These are phyloP conservation scores for Curvularia verruculosa DNA, from an alignment of 2,329 filamentous ascomycete species.

Conservation along the genomic window DNA sequence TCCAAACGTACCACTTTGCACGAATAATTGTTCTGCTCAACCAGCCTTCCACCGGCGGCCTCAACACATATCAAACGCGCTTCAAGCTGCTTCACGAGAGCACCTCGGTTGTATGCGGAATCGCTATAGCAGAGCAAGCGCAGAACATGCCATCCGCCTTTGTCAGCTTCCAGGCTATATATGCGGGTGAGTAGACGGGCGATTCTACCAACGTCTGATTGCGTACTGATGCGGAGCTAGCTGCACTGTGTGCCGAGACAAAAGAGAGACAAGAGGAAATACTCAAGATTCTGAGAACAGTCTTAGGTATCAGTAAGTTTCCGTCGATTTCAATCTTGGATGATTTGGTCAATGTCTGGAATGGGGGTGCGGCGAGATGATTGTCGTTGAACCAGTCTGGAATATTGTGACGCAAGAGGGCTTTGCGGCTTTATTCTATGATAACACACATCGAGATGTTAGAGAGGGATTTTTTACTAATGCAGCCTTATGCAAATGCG, in stretches of 20 bases:
- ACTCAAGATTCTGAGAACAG: conserved; percentile 23
- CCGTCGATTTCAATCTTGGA: conserved; percentile 34
- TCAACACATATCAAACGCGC: conserved; percentile 55
- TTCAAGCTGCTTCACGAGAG: conserved; percentile 55
- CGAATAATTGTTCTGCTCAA: conserved; percentile 60
- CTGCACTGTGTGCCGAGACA: conserved; percentile 30
- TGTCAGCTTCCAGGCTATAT: conserved; percentile 39
- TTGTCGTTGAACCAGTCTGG: background rate
- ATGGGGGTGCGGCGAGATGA: conserved; percentile 39
- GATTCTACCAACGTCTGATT: background rate
- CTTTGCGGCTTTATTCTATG: background rate
- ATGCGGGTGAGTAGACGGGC: conserved; percentile 32
- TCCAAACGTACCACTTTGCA: conserved; percentile 61
- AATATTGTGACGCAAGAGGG: background rate
- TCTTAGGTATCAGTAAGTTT: conserved; percentile 33
- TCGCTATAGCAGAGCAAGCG: conserved; percentile 52
- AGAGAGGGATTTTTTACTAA: background rate
- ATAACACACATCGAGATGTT: background rate
- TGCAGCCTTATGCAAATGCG: background rate
- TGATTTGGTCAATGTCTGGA: conserved; percentile 37
- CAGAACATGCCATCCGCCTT: conserved; percentile 38
- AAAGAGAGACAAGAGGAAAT: conserved; percentile 27
- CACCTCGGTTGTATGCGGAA: conserved; percentile 57
- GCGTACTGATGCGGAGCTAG: conserved; percentile 10
- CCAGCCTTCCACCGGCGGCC: conserved; percentile 57